These are phyloP conservation scores for Claviceps cyperi DNA, from an alignment of 2,329 filamentous ascomycete genomes.

Conservation along the genomic window DNA sequence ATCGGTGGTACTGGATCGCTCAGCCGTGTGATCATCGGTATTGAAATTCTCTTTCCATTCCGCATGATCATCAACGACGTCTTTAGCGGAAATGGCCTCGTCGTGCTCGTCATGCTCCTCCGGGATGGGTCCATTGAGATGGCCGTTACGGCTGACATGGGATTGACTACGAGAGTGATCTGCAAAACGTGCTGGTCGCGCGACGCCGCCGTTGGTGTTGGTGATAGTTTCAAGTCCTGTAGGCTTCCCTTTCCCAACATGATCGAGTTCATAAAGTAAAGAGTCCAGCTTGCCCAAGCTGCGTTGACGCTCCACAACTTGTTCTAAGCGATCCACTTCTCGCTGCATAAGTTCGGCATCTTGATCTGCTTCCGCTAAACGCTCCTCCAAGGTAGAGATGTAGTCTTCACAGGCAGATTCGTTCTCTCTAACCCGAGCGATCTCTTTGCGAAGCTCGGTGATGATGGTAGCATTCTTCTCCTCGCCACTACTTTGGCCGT, in stretches of 20 bases:
- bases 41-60: neutral
- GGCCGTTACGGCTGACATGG: slow-evolving; percentile 37
- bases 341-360: slow-evolving; percentile 94
- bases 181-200: slow-evolving; percentile 28
- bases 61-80: slow-evolving; percentile 24
- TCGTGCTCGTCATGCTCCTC: slow-evolving; percentile 39
- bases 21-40: neutral
- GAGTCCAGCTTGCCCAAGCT: slow-evolving; percentile 92
- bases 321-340: slow-evolving; percentile 84
- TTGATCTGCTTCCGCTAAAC: slow-evolving; percentile 87
- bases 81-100: slow-evolving; percentile 32
- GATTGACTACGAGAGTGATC: slow-evolving; percentile 42
- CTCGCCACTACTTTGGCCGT: slow-evolving; percentile 79
- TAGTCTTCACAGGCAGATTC: slow-evolving; percentile 89
- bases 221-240: slow-evolving; percentile 14
- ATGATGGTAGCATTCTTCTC: slow-evolving; percentile 84
- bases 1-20: neutral
- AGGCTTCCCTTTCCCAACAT: slow-evolving; percentile 46
- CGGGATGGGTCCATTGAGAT: slow-evolving; percentile 38
- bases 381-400: slow-evolving; percentile 90
- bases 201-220: slow-evolving; percentile 25
- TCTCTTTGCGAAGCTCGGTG: slow-evolving; percentile 77
- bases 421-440: slow-evolving; percentile 74
- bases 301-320: slow-evolving; percentile 87
- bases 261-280: slow-evolving; percentile 78